Evolutionary conservation across 495 filamentous ascomycete genomes (phyloP).

Genomic region (Lasiosphaeria miniovina): DNA sequence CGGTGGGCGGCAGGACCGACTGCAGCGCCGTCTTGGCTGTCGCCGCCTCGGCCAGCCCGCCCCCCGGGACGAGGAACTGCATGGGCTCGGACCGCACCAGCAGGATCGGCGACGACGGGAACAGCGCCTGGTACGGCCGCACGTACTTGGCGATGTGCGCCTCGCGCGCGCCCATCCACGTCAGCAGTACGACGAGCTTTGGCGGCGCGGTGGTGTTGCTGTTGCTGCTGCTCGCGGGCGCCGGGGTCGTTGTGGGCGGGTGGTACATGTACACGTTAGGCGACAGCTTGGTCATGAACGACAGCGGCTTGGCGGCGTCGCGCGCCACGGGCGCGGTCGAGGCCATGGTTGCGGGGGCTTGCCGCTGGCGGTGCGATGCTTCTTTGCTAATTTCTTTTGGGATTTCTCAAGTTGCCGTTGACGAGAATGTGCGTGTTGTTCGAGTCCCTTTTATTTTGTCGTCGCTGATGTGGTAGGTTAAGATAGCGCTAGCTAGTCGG

Average conservation of each 20-base stretch:
- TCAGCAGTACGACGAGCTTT: conserved; percentile 41
- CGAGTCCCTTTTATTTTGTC: too few relatives aligned
- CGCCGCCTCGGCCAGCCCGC: conserved; percentile 12
- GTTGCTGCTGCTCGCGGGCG: background rate
- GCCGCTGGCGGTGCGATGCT: too few relatives aligned
- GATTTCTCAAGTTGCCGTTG: too few relatives aligned
- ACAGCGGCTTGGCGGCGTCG: conserved; percentile 11
- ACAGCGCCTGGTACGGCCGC: conserved; percentile 36
- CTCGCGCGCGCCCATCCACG: conserved; percentile 47
- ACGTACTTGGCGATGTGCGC: conserved; percentile 47
- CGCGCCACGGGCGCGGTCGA: too few relatives aligned
- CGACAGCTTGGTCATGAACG: conserved; percentile 38
- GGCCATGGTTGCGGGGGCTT: too few relatives aligned
- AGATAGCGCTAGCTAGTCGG: too few relatives aligned
- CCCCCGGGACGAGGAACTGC: conserved; percentile 25
- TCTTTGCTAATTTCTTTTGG: too few relatives aligned
- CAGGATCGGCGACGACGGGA: conserved; percentile 38
- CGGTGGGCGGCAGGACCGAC: conserved; percentile 9
- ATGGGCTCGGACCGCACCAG: conserved; percentile 35
- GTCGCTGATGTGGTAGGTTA: too few relatives aligned
- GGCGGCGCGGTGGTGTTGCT: conserved; percentile 2
- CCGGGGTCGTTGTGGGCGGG: conserved; percentile 15
- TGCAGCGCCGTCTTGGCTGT: conserved; percentile 22
- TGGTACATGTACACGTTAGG: conserved; percentile 36
- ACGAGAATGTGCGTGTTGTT: too few relatives aligned